Evolutionary conservation across 2,329 filamentous ascomycete genomes (phyloP).

Genomic region (Aotearoamyces nothofagi): DNA sequence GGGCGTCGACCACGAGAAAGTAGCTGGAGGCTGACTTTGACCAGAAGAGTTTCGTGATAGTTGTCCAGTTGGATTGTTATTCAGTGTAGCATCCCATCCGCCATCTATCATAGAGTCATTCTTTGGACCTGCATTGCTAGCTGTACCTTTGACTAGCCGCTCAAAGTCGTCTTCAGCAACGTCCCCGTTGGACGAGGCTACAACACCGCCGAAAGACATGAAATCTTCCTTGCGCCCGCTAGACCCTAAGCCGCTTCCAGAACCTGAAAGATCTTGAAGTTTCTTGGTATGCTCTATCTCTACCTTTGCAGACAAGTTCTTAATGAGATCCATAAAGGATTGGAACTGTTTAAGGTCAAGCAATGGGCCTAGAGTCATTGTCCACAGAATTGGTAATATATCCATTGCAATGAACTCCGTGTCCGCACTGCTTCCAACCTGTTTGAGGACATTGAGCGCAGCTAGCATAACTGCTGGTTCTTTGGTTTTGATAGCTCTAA

Average conservation of each 20-base stretch:
- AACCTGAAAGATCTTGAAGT: constrained; percentile 64
- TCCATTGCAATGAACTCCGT: constrained; percentile 87
- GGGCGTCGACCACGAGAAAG: constrained; percentile 52
- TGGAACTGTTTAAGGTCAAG: constrained; percentile 81
- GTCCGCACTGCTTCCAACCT: constrained; percentile 71
- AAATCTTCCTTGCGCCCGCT: constrained; percentile 46
- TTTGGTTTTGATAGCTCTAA: constrained; percentile 92
- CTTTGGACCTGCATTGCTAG: constrained; percentile 18
- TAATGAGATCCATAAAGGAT: constrained; percentile 80
- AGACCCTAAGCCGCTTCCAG: constrained; percentile 31
- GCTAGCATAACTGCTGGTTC: constrained; percentile 97
- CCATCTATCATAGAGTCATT: constrained; percentile 26
- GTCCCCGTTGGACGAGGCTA: constrained; percentile 29
- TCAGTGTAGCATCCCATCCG: constrained; percentile 33
- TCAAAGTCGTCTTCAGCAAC: constrained; percentile 67
- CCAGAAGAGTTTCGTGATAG: constrained; percentile 19
- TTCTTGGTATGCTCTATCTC: constrained; percentile 84
- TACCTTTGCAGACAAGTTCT: constrained; percentile 59
- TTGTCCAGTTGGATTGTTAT: constrained; percentile 21
- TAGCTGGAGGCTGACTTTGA: constrained; percentile 26
- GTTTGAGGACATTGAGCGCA: constrained; percentile 66
- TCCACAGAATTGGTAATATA: constrained; percentile 79
- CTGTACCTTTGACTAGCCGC: constrained; percentile 67
- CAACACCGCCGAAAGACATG: constrained; percentile 54
- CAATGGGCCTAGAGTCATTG: constrained; percentile 77